These are phyloP conservation scores for Babesia gibsoni DNA, from an alignment of 169 alveolate species.

Conservation along the genomic window DNA sequence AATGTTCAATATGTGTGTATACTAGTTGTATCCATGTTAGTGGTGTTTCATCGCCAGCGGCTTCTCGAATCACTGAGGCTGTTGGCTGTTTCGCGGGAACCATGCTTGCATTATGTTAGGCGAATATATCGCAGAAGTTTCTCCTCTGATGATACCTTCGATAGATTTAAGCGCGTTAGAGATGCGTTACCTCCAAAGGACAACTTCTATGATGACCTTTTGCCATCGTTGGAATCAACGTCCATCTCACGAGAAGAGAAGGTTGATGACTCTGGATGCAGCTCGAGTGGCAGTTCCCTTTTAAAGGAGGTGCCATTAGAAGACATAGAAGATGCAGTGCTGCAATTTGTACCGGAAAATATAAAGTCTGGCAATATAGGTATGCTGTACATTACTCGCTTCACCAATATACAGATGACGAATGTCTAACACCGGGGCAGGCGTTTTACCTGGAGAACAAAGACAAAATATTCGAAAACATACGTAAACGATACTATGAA, in stretches of 20 bases:
- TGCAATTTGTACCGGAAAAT: conserved; percentile 57
- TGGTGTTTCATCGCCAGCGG: neutral
- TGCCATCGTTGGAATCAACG: neutral
- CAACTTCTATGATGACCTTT: neutral
- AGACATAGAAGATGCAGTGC: conserved; percentile 44
- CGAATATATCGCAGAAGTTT: neutral
- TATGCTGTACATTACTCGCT: neutral
- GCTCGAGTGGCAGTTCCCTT: no score
- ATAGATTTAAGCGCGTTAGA: conserved; percentile 41
- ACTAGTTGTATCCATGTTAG: neutral
- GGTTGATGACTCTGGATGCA: no score
- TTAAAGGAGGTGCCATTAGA: conserved; percentile 25
- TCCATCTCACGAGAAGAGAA: neutral
- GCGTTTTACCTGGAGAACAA: conserved; percentile 70
- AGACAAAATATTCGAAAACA: conserved; percentile 62
- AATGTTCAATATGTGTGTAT: neutral
- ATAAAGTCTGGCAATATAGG: conserved; percentile 23
- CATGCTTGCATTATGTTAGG: neutral
- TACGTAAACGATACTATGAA: conserved; percentile 61
- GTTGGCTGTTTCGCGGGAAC: neutral
- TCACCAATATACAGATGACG: neutral
- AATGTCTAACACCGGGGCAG: conserved; percentile 71
- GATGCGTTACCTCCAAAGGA: conserved; percentile 10
- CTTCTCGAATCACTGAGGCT: neutral
- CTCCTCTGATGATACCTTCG: conserved; percentile 15